Evolutionary conservation across 345 rosid genomes (phyloP).

Genomic region (Ceriops zippeliana): DNA sequence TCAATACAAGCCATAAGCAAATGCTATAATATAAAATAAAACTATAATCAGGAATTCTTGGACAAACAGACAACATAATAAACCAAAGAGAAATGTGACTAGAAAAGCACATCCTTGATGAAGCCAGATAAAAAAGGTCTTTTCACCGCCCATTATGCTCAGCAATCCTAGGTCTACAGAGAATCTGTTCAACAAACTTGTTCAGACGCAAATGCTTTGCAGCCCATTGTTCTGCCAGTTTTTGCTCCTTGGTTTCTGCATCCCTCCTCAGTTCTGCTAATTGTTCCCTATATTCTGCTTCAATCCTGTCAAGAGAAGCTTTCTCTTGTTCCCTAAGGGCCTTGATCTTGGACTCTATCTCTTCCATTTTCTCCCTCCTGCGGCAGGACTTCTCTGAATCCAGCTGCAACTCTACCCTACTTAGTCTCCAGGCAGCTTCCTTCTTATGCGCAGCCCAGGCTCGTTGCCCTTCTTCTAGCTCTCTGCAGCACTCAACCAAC

Average conservation of each 20-base stretch:
- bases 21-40: conserved; percentile 12
- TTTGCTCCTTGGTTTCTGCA: conserved; percentile 86
- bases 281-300: conserved; percentile 77
- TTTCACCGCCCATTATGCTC: conserved; percentile 41
- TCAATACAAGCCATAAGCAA: not conserved
- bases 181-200: conserved; percentile 78
- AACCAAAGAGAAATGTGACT: not conserved
- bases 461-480: conserved; percentile 82
- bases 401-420: conserved; percentile 84
- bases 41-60: conserved; percentile 13
- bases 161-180: conserved; percentile 49
- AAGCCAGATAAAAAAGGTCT: conserved; percentile 1
- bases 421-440: conserved; percentile 92
- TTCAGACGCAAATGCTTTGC: conserved; percentile 63
- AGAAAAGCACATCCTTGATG: conserved; percentile 1
- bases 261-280: conserved; percentile 63
- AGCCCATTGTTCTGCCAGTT: conserved; percentile 84
- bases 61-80: conserved; percentile 12
- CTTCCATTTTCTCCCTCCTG: conserved; percentile 84
- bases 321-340: conserved; percentile 85
- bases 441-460: conserved; percentile 86
- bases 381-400: conserved; percentile 83
- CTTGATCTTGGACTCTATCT: conserved; percentile 72
- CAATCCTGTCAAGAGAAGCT: conserved; percentile 63
- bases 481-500: conserved; percentile 83